These are phyloP conservation scores for Seiridium cupressi DNA, from an alignment of 2,329 filamentous ascomycete species.

Conservation along the genomic window DNA sequence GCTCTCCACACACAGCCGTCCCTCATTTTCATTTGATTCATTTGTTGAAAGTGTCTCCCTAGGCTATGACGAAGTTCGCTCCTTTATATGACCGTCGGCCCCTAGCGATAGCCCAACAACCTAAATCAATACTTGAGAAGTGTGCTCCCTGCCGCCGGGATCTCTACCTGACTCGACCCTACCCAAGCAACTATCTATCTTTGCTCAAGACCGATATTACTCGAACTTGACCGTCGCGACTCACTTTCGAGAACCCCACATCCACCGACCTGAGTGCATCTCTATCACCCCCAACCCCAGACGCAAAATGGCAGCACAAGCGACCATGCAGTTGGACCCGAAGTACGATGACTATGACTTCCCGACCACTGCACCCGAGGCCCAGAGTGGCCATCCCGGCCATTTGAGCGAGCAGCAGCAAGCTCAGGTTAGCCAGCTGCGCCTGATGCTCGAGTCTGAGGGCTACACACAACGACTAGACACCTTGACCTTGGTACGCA, in stretches of 20 bases:
- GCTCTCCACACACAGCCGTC: background rate
- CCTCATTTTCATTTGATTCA: constrained; percentile 2
- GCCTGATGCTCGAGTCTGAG: constrained; percentile 77
- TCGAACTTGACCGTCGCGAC: background rate
- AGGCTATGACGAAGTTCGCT: too few species aligned
- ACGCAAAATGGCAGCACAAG: constrained; percentile 8
- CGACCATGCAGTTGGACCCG: constrained; percentile 63
- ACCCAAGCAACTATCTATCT: too few species aligned
- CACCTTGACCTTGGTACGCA: constrained; percentile 76
- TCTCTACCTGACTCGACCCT: background rate
- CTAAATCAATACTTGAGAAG: background rate
- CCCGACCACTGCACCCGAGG: constrained; percentile 72
- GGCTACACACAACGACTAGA: constrained; percentile 84
- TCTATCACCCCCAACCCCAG: background rate
- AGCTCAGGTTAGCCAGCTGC: constrained; percentile 83
- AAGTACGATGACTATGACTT: constrained; percentile 98
- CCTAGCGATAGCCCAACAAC: background rate
- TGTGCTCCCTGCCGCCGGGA: background rate
- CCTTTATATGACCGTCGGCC: too few species aligned
- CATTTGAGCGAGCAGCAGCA: constrained; percentile 84
- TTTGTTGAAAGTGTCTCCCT: background rate
- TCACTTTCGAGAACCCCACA: background rate
- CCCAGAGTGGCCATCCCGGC: constrained; percentile 78
- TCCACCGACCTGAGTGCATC: background rate
- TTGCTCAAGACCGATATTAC: background rate